Conservation (phyloP, 169 alveolate species). For the Amoebophrya sp. region DNA sequence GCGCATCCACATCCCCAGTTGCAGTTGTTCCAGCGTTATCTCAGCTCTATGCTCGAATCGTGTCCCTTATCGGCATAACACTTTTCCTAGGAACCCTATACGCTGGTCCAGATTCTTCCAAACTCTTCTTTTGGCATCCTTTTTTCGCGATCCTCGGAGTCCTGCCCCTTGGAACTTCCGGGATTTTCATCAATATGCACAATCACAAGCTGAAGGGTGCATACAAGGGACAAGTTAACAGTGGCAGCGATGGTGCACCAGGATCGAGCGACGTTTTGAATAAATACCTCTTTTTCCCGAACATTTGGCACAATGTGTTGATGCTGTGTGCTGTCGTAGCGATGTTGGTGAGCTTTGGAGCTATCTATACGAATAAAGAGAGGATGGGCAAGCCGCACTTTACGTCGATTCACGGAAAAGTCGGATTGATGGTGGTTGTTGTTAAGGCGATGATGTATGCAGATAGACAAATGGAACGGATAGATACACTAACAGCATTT, state of each 20-base stretch:
- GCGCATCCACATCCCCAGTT: no score
- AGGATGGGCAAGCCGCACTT: slow-evolving; percentile 22
- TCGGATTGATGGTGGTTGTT: neutral
- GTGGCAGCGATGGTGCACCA: neutral
- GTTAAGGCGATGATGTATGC: no score
- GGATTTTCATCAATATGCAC: neutral
- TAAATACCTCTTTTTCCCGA: neutral
- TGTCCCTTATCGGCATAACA: neutral
- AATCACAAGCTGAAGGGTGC: neutral
- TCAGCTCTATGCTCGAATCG: neutral
- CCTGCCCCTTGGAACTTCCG: slow-evolving; percentile 19
- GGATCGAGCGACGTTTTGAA: neutral
- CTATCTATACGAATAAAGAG: slow-evolving; percentile 34
- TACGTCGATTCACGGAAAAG: neutral
- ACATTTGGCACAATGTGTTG: neutral
- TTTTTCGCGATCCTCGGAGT: slow-evolving; percentile 1
- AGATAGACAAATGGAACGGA: no score
- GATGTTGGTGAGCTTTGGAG: neutral
- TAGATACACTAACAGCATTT: no score
- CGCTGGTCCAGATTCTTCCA: neutral
- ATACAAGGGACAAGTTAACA: neutral
- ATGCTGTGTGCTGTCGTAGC: neutral
- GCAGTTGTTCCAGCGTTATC: no score
- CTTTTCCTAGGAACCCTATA: neutral
- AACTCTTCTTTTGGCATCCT: slow-evolving; percentile 32